Base-by-base conservation (phyloP, 257 asterid genomes). In the Coffea canephora region DNA sequence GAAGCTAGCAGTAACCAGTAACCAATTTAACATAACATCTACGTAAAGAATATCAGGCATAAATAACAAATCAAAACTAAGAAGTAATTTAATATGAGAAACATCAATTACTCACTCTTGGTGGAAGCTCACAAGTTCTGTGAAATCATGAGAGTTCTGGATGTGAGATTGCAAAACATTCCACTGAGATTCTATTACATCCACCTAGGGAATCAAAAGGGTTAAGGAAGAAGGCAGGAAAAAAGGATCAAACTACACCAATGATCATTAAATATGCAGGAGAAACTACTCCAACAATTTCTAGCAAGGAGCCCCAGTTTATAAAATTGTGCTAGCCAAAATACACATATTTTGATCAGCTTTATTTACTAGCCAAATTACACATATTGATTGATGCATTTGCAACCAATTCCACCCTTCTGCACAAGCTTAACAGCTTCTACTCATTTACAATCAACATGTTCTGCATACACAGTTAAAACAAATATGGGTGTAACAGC, bases 121-220 rank as follows among this genome's bases (percentile, higher is more conserved):
- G 86, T 96, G 99, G 87, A 90, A 91, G 86, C 96, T 93, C 74
- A 96, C 98, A 79, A 96, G 88, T 84, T 94, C 95, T 34, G 96
- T 94, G 78, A 96, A 96, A 89, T 96, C 98, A 15, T 68, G 94
- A 79, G 99, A 94, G 89, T 92, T 90, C 80, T 92, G 97, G 78
- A 92, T 92, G 83, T 90, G 98, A 81, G 91, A 81, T 90, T 96
- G 99, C 90, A 96, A 87, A 71, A 91, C 91, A 46, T 94, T 96
- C 99, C 99, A 96, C 85, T 94, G 99, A 80, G 98, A 92, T 84
- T 96, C 99, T 83, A 96, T 91, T n/a, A 96, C 99, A 66, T 96
- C 99, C 88, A 94, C 99, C 99, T 96, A 87, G 75, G 54, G 86
- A 82, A 84, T 79, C 41, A 76, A 71, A 86, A 74, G 65, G 80